A percentile compares a stretch with the other conserved stretches of the same genome.
phyloP scores from a whole-genome alignment of 805 yeast species.

The Yarrowia alimentaria region DNA sequence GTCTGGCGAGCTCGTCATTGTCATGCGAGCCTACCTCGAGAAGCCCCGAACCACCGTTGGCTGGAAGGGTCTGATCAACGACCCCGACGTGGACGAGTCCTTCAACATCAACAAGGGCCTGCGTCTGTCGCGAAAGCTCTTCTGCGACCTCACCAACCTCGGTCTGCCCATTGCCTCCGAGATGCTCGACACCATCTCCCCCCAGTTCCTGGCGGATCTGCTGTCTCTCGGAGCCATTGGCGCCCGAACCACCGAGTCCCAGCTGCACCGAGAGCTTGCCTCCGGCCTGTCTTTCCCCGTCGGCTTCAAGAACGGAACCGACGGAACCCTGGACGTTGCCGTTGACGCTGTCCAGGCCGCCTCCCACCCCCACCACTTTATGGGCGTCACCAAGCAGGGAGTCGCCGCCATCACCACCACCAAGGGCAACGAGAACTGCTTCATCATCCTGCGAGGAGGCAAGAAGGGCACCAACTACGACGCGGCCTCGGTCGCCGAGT shows the following conservation, averaged over 20 bases:
- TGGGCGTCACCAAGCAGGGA: slow-evolving; percentile 97
- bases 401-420: slow-evolving; percentile 95
- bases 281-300: slow-evolving; percentile 98
- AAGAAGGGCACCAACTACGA: slow-evolving; percentile 92
- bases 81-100: slow-evolving; percentile 89
- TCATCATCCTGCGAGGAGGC: slow-evolving; percentile 95
- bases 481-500: slow-evolving; percentile 68
- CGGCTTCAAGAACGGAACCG: slow-evolving; percentile 98
- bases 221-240: slow-evolving; percentile 97
- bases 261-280: slow-evolving; percentile 94
- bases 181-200: slow-evolving; percentile 97
- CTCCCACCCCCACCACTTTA: slow-evolving; percentile 85
- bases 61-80: slow-evolving; percentile 97
- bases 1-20: slow-evolving; percentile 70
- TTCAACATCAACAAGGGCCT: slow-evolving; percentile 95
- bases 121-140: slow-evolving; percentile 79
- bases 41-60: slow-evolving; percentile 99
- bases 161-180: slow-evolving; percentile 94
- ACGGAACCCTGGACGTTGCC: slow-evolving; percentile 89
- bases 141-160: slow-evolving; percentile 70
- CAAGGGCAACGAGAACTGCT: slow-evolving; percentile 91
- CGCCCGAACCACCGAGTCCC: slow-evolving; percentile 98
- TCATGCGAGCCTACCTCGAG: slow-evolving; percentile 97
- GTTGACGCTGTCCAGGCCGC: slow-evolving; percentile 94
- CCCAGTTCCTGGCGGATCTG: slow-evolving; percentile 89